Evolutionary conservation across 176 grass and related monocot species (phyloP), one percentile per base, ranked within the genome.

Genomic region (Avena atlantica): DNA sequence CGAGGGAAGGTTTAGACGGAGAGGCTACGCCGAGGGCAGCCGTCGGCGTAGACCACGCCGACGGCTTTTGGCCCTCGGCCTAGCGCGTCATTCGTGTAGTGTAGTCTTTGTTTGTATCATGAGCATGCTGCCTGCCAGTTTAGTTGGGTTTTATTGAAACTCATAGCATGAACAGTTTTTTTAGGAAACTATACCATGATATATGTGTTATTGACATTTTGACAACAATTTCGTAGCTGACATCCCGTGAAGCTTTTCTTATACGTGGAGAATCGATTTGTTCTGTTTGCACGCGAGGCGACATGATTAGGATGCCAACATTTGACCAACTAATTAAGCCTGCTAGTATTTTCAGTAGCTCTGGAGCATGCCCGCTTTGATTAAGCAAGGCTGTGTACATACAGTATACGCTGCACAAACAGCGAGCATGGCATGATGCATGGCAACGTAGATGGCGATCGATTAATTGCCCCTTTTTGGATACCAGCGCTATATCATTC

Each of bases 401-500:
- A 84, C 59, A 17, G 25, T 50, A 76, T 55, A 52, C 4, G 2
- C 5, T 12, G 31, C 14, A 16, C 9, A 15, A 48, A 5, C 6
- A 59, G 65, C 16, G 76, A 15, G 17, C 45, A 53, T 37, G 25
- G 24, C 19, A 37, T 51, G 21, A 68, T 19, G 34, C 61, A 20
- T 66, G 63, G 23, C 83, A 52, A 24, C 29, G 24, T 55, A 78
- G 36, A 16, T 71, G 24, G 27, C 53, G 12, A 59, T 60, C 53
- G 17, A 21, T 37, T 23, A 81, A 80, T 87, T 73, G 40, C 47
- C 23, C 36, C 13, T 8, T 40, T 15, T 59, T 23, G 27, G 44
- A 53, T 36, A 60, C 68, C 66, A 67, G 71, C 47, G 21, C 6
- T 15, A n/a, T 74, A 66, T 25, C 8, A 74, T 78, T 84, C 76